Percentiles rank a stretch among this genome's conserved stretches.
These are phyloP conservation scores for Epichloe elymi DNA, from an alignment of 2,329 filamentous ascomycete genomes.

Conservation along the genomic window DNA sequence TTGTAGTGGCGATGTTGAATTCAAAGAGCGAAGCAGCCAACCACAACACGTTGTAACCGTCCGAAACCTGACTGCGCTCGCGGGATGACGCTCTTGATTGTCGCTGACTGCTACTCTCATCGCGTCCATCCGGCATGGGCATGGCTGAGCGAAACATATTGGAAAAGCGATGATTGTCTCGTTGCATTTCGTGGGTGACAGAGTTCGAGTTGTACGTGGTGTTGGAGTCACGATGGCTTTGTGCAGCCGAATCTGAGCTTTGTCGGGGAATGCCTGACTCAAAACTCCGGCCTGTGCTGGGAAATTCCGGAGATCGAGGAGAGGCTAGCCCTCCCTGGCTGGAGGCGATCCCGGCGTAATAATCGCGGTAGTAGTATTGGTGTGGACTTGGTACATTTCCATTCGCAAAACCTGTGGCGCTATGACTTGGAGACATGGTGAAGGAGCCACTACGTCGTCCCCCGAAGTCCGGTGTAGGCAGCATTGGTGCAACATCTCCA, in stretches of 20 bases:
- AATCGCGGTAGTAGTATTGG: constrained; percentile 44
- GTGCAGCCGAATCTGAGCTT: constrained; percentile 36
- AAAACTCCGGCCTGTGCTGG: constrained; percentile 45
- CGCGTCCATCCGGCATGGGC: constrained; percentile 58
- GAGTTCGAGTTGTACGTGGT: constrained; percentile 40
- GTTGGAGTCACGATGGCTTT: constrained; percentile 38
- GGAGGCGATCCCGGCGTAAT: constrained; percentile 26
- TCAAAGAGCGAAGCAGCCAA: constrained; percentile 89
- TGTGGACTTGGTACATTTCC: constrained; percentile 32
- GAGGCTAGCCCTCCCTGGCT: constrained; percentile 43
- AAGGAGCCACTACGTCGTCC: constrained; percentile 55
- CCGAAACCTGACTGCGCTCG: constrained; percentile 38
- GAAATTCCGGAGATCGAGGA: constrained; percentile 41
- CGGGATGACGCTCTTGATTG: constrained; percentile 47
- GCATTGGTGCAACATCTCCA: constrained; percentile 47
- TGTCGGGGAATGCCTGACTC: constrained; percentile 39
- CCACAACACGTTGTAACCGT: constrained; percentile 67
- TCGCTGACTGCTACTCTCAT: constrained; percentile 32
- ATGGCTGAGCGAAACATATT: constrained; percentile 80
- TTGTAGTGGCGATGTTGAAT: constrained; percentile 88
- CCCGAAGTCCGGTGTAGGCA: constrained; percentile 55
- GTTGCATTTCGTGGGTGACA: constrained; percentile 32
- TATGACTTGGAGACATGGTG: constrained; percentile 41
- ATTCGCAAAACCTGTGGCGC: constrained; percentile 8
- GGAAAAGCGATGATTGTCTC: constrained; percentile 49